Evolutionary conservation across 371 early-diverging fungal species (phyloP), one percentile per base, ranked within the genome.

Genomic region (Zopfochytrium polystomum): DNA sequence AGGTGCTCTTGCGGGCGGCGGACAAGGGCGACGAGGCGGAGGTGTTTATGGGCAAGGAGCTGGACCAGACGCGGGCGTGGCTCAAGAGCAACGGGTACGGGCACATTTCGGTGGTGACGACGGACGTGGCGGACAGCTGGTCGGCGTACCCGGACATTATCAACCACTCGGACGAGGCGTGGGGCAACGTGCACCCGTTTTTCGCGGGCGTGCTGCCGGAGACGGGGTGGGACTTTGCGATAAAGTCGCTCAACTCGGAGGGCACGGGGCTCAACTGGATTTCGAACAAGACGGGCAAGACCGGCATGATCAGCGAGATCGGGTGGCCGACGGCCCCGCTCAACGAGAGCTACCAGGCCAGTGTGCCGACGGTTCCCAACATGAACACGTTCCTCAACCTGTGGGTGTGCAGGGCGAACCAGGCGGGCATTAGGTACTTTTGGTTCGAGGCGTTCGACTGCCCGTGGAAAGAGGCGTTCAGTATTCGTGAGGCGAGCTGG

Each of bases 401-500:
- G 9, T 47, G 9, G 7, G 47, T 47, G 9, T 47, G 47, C 23
- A 22, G 7, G 47, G 47, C 47, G 18, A 22, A 47, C 18, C 9
- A 7, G 7, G 7, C 7, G 47, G 23, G 23, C 18, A 47, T 22
- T 15, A 22, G 7, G 9, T 47, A 47, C 47, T 47, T 15, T 22
- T 47, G n/a, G n/a, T n/a, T n/a, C n/a, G n/a, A n/a, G n/a, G n/a
- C n/a, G n/a, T n/a, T n/a, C n/a, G n/a, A n/a, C 18, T 9, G 9
- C 23, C 23, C 18, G 23, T 7, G 47, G 47, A 47, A 47, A 47
- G 47, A 22, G 7, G 47, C 23, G 23, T 47, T 15, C 23, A 18
- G 18, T 9, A 9, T 47, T 9, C 47, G 47, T 47, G 47, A 47
- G 23, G 47, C 47, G 23, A 47, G 47, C 23, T 47, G 47, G 47